Percentiles rank a stretch among this genome's conserved stretches.
Evolutionary conservation across 768 basidiomycete genomes (phyloP).

Genomic region (Suillus fuscotomentosus): DNA sequence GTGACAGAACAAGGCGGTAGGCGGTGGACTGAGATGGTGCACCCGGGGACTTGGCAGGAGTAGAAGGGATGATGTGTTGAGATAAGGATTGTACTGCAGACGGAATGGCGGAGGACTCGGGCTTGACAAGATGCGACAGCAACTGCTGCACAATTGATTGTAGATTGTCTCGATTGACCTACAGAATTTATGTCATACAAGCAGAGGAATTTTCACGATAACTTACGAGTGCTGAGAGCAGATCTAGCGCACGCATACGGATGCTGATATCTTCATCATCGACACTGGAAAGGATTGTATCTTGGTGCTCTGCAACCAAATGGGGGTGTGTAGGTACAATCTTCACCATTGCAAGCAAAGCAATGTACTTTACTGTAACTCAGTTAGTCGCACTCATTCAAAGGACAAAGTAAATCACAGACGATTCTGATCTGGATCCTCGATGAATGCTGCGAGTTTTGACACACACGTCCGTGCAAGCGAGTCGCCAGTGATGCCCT

Average conservation of each 20-base stretch:
- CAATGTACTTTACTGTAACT: constrained; percentile 91
- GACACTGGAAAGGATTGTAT: constrained; percentile 84
- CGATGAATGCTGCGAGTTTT: constrained; percentile 88
- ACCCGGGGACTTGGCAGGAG: constrained; percentile 24
- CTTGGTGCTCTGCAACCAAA: constrained; percentile 88
- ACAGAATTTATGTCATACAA: background rate
- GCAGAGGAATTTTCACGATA: background rate
- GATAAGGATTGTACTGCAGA: constrained; percentile 54
- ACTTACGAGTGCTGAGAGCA: constrained; percentile 89
- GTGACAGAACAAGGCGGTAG: constrained; percentile 82
- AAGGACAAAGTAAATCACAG: constrained; percentile 32
- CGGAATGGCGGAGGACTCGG: constrained; percentile 50
- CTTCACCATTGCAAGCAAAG: constrained; percentile 91
- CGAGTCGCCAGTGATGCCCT: constrained; percentile 69
- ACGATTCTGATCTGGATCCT: constrained; percentile 96
- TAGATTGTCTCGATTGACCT: constrained; percentile 83
- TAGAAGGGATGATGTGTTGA: constrained; percentile 43
- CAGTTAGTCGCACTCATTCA: background rate
- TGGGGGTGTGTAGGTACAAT: constrained; percentile 92
- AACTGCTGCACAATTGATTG: constrained; percentile 91
- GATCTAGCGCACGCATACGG: constrained; percentile 91
- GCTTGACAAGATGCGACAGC: constrained; percentile 77
- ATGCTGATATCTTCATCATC: constrained; percentile 95
- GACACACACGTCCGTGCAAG: constrained; percentile 88
- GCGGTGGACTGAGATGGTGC: constrained; percentile 73